Conservation (phyloP, 2,329 filamentous ascomycete genomes). For the Xylaria multiplex region DNA sequence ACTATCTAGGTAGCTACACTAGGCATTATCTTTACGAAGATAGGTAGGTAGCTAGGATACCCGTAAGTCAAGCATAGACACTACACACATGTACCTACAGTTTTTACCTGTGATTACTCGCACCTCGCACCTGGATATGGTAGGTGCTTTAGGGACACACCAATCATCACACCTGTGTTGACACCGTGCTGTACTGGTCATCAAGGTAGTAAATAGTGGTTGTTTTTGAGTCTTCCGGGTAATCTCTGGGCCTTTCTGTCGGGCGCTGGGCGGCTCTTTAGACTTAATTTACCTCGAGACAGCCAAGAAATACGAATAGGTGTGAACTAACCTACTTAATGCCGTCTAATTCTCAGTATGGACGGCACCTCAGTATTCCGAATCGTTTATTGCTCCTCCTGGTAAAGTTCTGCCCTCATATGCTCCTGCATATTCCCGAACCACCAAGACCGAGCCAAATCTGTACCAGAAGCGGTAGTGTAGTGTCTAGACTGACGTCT, state of each 20-base stretch:
- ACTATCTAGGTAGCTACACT: background rate
- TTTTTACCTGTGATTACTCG: background rate
- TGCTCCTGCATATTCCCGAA: background rate
- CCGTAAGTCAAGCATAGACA: background rate
- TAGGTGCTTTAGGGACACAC: constrained; percentile 1
- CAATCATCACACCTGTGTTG: constrained; percentile 8
- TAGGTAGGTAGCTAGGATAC: constrained; percentile 6
- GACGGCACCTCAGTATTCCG: background rate
- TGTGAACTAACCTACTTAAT: background rate
- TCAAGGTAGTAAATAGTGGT: background rate
- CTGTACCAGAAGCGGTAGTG: background rate
- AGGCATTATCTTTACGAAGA: background rate
- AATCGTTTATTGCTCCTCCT: background rate
- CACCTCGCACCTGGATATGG: background rate
- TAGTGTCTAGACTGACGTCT: background rate
- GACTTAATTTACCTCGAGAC: background rate
- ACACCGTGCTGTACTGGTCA: constrained; percentile 1
- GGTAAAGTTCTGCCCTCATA: background rate
- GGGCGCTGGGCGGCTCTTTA: constrained; percentile 13
- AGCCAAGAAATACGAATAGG: constrained; percentile 4
- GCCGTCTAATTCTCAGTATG: background rate
- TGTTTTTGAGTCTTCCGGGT: background rate
- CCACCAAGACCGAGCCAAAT: constrained; percentile 4
- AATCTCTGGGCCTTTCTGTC: background rate
- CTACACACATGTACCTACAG: background rate